Percentiles rank a stretch among this genome's conserved stretches.
These are phyloP conservation scores for Kwoniella europaea DNA, from an alignment of 768 basidiomycete genomes.

Conservation along the genomic window DNA sequence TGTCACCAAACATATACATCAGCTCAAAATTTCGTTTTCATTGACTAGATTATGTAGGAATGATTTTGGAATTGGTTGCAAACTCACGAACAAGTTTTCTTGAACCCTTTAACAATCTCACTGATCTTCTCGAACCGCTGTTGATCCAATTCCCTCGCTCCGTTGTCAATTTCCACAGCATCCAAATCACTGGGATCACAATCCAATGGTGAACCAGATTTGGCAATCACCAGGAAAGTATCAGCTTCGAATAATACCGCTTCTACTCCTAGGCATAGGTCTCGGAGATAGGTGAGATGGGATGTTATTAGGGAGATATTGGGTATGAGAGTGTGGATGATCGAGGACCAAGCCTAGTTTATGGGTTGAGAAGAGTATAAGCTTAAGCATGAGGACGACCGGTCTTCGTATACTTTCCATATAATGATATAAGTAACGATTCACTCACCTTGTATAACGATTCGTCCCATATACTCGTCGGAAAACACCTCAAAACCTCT, in stretches of 20 bases:
- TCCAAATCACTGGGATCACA: conserved; percentile 55
- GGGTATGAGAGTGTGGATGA: conserved; percentile 94
- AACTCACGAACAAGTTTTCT: conserved; percentile 80
- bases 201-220: conserved; percentile 55
- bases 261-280: conserved; percentile 86
- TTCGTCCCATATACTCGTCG: conserved; percentile 97
- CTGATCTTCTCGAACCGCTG: conserved; percentile 62
- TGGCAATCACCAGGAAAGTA: conserved; percentile 94
- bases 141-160: conserved; percentile 58
- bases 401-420: too few species aligned
- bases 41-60: too few species aligned
- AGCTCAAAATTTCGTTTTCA: too few species aligned
- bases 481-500: conserved; percentile 73
- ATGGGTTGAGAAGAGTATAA: too few species aligned
- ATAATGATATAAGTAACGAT: too few species aligned
- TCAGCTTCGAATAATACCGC: conserved; percentile 95
- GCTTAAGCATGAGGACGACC: too few species aligned
- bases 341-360: conserved; percentile 97
- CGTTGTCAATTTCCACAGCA: conserved; percentile 44
- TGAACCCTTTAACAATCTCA: conserved; percentile 94
- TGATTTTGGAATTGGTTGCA: neutral
- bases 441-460: conserved; percentile 88
- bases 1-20: too few species aligned
- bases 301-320: conserved; percentile 86
- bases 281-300: conserved; percentile 83